These are phyloP conservation scores for Pseudogymnoascus sp. DNA, from an alignment of 2,329 filamentous ascomycete species.

Conservation along the genomic window DNA sequence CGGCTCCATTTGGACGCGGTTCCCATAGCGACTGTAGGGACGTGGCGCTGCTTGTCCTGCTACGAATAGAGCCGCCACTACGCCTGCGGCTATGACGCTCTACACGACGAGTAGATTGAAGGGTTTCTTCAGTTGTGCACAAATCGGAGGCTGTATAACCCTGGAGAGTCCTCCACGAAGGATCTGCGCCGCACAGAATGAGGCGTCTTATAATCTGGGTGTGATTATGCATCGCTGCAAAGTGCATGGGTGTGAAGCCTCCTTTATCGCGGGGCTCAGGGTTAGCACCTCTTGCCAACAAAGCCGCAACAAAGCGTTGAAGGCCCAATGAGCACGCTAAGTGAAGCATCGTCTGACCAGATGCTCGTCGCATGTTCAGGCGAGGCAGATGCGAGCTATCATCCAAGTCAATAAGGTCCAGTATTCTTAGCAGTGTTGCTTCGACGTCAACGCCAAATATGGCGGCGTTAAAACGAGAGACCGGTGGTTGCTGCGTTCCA, in stretches of 20 bases:
- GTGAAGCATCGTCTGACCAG: slow-evolving; percentile 75
- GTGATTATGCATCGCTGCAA: slow-evolving; percentile 70
- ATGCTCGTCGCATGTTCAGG: slow-evolving; percentile 56
- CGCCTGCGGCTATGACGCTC: slow-evolving; percentile 57
- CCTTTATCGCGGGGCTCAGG: slow-evolving; percentile 67
- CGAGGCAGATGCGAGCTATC: slow-evolving; percentile 60
- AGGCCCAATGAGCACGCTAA: slow-evolving; percentile 69
- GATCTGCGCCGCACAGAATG: slow-evolving; percentile 64
- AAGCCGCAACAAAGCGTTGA: slow-evolving; percentile 65
- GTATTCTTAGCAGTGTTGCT: slow-evolving; percentile 53
- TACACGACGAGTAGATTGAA: slow-evolving; percentile 54
- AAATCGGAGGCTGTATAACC: slow-evolving; percentile 66
- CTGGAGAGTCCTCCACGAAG: slow-evolving; percentile 59
- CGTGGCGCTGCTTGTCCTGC: slow-evolving; percentile 56
- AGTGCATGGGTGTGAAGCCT: slow-evolving; percentile 74
- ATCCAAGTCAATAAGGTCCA: slow-evolving; percentile 74
- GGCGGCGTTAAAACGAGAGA: slow-evolving; percentile 34
- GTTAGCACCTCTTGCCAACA: slow-evolving; percentile 71
- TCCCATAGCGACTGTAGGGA: slow-evolving; percentile 63
- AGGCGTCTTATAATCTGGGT: slow-evolving; percentile 68
- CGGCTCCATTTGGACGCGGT: slow-evolving; percentile 39
- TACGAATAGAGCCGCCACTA: slow-evolving; percentile 53
- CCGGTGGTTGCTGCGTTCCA: slow-evolving; percentile 38
- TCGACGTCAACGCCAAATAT: slow-evolving; percentile 29
- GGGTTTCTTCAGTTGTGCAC: slow-evolving; percentile 55